A percentile compares a stretch with the other conserved stretches of the same genome.
Evolutionary conservation across 202 grass and related monocot species (phyloP).

Genomic region (Musa balbisiana): DNA sequence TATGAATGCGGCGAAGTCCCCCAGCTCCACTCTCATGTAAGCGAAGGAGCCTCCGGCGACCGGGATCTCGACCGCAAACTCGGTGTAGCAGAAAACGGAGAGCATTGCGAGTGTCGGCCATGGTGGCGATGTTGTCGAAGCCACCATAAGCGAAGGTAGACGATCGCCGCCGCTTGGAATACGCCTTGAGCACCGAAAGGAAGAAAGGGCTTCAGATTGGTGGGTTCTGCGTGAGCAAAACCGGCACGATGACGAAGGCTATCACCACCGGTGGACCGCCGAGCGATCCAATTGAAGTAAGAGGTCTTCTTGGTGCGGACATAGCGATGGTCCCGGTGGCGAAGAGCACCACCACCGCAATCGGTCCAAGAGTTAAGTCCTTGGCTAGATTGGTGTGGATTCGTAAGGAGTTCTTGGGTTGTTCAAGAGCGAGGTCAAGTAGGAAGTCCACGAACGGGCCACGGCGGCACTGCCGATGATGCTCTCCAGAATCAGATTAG

Average conservation of each 20-base stretch:
- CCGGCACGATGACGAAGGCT: conserved; percentile 54
- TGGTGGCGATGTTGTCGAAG: conserved; percentile 83
- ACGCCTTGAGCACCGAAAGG: conserved; percentile 58
- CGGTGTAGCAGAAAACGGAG: conserved; percentile 92
- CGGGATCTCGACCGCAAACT: conserved; percentile 91
- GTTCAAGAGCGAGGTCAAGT: conserved; percentile 66
- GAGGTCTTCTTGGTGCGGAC: conserved; percentile 67
- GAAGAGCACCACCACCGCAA: conserved; percentile 52
- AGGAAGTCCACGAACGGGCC: conserved; percentile 73
- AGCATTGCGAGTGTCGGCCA: conserved; percentile 99
- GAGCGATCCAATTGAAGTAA: conserved; percentile 76
- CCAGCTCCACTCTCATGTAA: conserved; percentile 86
- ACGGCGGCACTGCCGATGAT: conserved; percentile 69
- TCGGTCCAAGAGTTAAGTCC: conserved; percentile 66
- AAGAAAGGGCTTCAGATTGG: conserved; percentile 64
- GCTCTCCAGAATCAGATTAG: conserved; percentile 85
- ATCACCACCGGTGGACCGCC: conserved; percentile 52
- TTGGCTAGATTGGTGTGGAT: conserved; percentile 40
- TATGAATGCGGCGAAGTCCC: conserved; percentile 81
- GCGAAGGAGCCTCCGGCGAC: conserved; percentile 78
- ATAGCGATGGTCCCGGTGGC: conserved; percentile 59
- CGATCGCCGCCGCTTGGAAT: conserved; percentile 73
- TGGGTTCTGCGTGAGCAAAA: conserved; percentile 49
- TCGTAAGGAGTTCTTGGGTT: conserved; percentile 32
- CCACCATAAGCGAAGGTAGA: conserved; percentile 90